phyloP scores from a whole-genome alignment of 2,329 filamentous ascomycete genomes.

The Rhynchosporium graminicola region DNA sequence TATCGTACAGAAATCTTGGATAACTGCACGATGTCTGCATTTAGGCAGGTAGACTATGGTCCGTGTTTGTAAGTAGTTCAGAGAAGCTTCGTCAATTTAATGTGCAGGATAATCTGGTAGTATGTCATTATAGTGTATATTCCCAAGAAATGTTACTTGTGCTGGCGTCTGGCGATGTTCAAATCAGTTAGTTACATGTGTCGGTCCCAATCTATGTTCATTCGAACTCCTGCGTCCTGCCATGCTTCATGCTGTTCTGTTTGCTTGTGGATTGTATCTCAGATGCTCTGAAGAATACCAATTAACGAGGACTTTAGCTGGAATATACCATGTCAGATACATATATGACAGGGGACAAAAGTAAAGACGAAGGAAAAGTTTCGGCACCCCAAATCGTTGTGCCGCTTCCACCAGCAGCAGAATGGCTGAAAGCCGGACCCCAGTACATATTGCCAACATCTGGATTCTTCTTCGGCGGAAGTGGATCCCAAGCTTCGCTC shows the following conservation, averaged over 20 bases:
- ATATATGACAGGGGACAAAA: constrained; percentile 28
- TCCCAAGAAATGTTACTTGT: no score
- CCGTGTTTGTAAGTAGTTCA: no score
- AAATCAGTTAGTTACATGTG: no score
- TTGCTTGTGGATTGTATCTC: not conserved
- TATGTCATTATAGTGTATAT: no score
- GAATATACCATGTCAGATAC: constrained; percentile 28
- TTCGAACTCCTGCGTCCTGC: not conserved
- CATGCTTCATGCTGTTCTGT: not conserved
- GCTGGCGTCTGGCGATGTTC: no score
- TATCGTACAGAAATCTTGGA: no score
- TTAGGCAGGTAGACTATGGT: no score
- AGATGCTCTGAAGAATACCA: not conserved
- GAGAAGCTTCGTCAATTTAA: no score
- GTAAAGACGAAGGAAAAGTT: constrained; percentile 16
- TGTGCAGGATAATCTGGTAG: no score
- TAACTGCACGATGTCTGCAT: no score
- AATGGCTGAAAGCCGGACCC: constrained; percentile 63
- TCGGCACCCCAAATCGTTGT: constrained; percentile 24
- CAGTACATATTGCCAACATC: constrained; percentile 42
- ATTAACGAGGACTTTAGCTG: constrained; percentile 19
- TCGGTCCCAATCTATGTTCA: no score
- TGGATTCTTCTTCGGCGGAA: constrained; percentile 61
- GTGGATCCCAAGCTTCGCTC: constrained; percentile 51
- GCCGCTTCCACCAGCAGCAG: constrained; percentile 37